Evolutionary conservation across 177 flowering plant genomes (phyloP).

Genomic region (Tripterygium wilfordii): DNA sequence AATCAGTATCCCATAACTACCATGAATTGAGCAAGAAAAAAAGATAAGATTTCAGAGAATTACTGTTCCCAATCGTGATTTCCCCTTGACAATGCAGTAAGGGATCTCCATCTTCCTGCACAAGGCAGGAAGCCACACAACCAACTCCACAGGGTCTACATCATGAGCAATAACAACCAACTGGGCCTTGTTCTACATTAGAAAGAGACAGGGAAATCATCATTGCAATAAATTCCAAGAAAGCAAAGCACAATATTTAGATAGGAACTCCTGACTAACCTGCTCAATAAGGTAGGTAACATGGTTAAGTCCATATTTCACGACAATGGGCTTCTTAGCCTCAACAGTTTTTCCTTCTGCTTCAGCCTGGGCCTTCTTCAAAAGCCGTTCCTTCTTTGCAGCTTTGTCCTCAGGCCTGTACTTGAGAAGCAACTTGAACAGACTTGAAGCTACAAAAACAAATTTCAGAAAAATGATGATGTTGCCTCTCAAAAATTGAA

Average conservation of each 20-base stretch:
- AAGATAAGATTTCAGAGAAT: background rate
- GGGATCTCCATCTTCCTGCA: constrained; percentile 69
- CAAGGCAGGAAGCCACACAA: constrained; percentile 51
- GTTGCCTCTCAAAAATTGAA: too few relatives aligned
- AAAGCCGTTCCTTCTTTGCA: constrained; percentile 73
- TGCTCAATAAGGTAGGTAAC: constrained; percentile 71
- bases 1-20: background rate
- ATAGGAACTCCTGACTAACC: too few relatives aligned
- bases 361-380: constrained; percentile 67
- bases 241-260: too few relatives aligned
- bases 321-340: constrained; percentile 69
- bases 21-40: background rate
- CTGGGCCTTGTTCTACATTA: constrained; percentile 57
- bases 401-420: constrained; percentile 26
- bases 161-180: constrained; percentile 68
- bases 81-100: constrained; percentile 64
- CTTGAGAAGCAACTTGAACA: constrained; percentile 72
- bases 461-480: background rate
- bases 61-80: constrained; percentile 52
- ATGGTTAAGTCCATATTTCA: constrained; percentile 72
- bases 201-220: background rate
- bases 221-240: background rate
- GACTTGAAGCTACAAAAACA: constrained; percentile 44
- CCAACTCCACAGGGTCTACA: constrained; percentile 63
- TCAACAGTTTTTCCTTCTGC: constrained; percentile 61